phyloP scores from a whole-genome alignment of 2,329 filamentous ascomycete species.

The Cercospora sojina region DNA sequence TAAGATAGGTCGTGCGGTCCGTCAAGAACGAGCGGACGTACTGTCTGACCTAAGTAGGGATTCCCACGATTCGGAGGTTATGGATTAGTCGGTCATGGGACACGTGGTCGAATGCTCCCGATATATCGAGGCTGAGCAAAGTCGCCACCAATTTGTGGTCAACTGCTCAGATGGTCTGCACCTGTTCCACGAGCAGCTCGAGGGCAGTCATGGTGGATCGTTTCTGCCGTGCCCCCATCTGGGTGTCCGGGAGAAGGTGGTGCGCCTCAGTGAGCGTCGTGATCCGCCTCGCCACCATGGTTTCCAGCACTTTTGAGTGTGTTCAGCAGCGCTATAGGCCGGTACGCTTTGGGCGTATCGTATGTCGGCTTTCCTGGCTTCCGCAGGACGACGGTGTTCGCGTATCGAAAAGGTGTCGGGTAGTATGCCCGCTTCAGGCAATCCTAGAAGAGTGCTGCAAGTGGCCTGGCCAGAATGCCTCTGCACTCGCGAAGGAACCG shows the following conservation, averaged over 20 bases:
- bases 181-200: conserved; percentile 31
- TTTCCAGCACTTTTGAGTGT: conserved; percentile 37
- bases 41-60: not conserved
- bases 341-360: conserved; percentile 31
- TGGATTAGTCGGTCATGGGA: conserved; percentile 39
- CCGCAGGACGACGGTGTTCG: too few relatives aligned
- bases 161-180: conserved; percentile 17
- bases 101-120: conserved; percentile 38
- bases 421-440: too few relatives aligned
- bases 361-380: too few relatives aligned
- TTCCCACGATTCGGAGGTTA: conserved; percentile 32
- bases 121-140: conserved; percentile 37
- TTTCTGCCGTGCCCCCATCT: conserved; percentile 34
- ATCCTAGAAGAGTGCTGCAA: too few relatives aligned
- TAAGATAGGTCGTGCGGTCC: not conserved
- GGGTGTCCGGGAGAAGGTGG: conserved; percentile 25
- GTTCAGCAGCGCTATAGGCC: conserved; percentile 33
- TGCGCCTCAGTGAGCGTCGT: conserved; percentile 25
- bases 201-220: conserved; percentile 34
- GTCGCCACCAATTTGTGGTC: conserved; percentile 30
- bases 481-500: too few relatives aligned
- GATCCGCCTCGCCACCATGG: conserved; percentile 28
- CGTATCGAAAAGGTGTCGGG: too few relatives aligned
- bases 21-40: not conserved
- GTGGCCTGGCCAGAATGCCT: too few relatives aligned